Percentiles rank a stretch among this genome's conserved stretches.
phyloP scores from a whole-genome alignment of 2,329 filamentous ascomycete genomes.

The Beauveria rudraprayagi region DNA sequence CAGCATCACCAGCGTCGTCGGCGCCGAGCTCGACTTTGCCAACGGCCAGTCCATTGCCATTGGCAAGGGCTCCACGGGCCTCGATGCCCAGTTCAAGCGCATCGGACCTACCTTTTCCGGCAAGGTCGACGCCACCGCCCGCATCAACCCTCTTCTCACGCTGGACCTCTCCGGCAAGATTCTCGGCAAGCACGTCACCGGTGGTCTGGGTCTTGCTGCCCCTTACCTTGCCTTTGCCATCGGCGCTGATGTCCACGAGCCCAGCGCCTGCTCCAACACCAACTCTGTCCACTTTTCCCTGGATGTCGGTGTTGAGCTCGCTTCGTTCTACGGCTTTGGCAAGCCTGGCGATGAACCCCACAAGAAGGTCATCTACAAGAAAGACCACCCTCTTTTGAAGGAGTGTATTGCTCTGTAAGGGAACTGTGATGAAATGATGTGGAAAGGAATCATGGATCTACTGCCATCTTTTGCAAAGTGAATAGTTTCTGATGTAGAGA shows the following conservation, averaged over 20 bases:
- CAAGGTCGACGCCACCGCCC: slow-evolving; percentile 10
- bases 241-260: slow-evolving; percentile 7
- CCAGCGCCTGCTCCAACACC: slow-evolving; percentile 8
- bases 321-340: slow-evolving; percentile 11
- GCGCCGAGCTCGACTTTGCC: slow-evolving; percentile 9
- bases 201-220: slow-evolving; percentile 6
- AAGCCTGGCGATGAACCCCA: slow-evolving; percentile 10
- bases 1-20: slow-evolving; percentile 9
- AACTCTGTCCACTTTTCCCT: slow-evolving; percentile 8
- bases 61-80: slow-evolving; percentile 9
- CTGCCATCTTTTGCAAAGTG: too few relatives aligned
- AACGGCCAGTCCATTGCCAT: slow-evolving; percentile 10
- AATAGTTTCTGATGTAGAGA: too few relatives aligned
- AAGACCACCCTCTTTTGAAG: slow-evolving; percentile 8
- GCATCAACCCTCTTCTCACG: slow-evolving; percentile 9
- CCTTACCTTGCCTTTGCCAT: slow-evolving; percentile 7
- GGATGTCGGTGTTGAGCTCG: slow-evolving; percentile 8
- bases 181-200: slow-evolving; percentile 8
- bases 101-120: slow-evolving; percentile 11
- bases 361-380: slow-evolving; percentile 11
- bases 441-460: background rate
- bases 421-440: background rate
- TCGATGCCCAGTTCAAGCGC: slow-evolving; percentile 9
- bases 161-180: slow-evolving; percentile 11
- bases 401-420: slow-evolving; percentile 5